Conservation (phyloP, 2,329 filamentous ascomycete genomes). For the Pseudopyricularia javanii region DNA sequence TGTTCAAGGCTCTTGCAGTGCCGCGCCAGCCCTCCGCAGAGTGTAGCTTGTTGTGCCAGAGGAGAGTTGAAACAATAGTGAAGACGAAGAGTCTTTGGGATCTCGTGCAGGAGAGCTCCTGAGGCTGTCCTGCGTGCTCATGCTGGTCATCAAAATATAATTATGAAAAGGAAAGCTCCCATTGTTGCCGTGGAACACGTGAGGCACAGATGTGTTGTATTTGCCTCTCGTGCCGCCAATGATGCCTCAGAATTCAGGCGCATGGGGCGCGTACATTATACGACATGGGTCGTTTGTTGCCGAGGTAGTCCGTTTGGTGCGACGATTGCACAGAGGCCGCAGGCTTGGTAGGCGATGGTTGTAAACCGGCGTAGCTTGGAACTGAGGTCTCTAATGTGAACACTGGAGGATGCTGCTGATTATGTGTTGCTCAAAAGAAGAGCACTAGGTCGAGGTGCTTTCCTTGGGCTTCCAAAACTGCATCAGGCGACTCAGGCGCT, state of each 20-base stretch:
- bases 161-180: conserved; percentile 11
- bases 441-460: not conserved
- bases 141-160: conserved; percentile 14
- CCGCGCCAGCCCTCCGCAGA: not conserved
- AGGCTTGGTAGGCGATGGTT: not conserved
- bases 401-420: not conserved
- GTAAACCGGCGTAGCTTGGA: not conserved
- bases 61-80: not conserved
- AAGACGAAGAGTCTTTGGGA: not conserved
- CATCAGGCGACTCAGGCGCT: conserved; percentile 62
- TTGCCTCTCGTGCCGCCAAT: not conserved
- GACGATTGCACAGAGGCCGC: not conserved
- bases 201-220: not conserved
- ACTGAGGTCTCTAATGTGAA: not conserved
- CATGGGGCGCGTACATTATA: not conserved
- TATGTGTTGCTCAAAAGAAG: not conserved
- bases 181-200: conserved; percentile 2
- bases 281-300: no score
- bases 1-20: not conserved
- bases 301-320: not conserved
- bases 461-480: conserved; percentile 64
- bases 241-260: not conserved
- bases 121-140: conserved; percentile 10
- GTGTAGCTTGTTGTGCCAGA: not conserved
- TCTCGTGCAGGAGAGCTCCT: conserved; percentile 5